These are phyloP conservation scores for Neodidymelliopsis sp. DNA, from an alignment of 2,329 filamentous ascomycete genomes.

Conservation along the genomic window DNA sequence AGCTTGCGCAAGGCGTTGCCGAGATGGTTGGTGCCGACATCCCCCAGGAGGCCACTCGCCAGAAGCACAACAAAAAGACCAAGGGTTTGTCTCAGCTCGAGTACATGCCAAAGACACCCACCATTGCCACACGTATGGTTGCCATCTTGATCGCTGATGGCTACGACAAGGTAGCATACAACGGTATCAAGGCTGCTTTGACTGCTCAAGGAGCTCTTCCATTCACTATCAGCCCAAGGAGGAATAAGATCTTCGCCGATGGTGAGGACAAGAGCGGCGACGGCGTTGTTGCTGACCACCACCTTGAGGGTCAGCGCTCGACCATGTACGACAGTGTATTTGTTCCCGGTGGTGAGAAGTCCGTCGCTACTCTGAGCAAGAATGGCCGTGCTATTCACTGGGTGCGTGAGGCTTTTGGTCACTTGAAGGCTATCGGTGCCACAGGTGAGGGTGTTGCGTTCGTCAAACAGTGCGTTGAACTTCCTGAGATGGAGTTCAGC, in stretches of 20 bases:
- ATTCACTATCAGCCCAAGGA: conserved; percentile 74
- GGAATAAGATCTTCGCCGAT: conserved; percentile 70
- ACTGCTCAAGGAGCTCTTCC: conserved; percentile 70
- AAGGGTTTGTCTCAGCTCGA: conserved; percentile 74
- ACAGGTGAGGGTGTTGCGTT: conserved; percentile 75
- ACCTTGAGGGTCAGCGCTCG: conserved; percentile 79
- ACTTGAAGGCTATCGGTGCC: conserved; percentile 80
- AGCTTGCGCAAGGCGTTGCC: conserved; percentile 72
- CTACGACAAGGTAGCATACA: conserved; percentile 72
- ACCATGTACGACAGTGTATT: conserved; percentile 84
- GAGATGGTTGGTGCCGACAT: conserved; percentile 71
- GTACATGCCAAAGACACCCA: conserved; percentile 67
- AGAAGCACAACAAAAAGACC: conserved; percentile 73
- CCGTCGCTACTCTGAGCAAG: conserved; percentile 68
- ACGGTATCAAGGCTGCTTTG: conserved; percentile 69
- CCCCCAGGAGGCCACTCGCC: conserved; percentile 60
- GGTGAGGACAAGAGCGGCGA: conserved; percentile 62
- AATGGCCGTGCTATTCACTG: conserved; percentile 79
- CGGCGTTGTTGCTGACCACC: conserved; percentile 73
- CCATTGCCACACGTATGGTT: conserved; percentile 74
- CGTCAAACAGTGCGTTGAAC: conserved; percentile 58
- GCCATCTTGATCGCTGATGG: conserved; percentile 81
- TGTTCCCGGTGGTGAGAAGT: conserved; percentile 73
- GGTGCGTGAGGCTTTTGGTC: conserved; percentile 81
- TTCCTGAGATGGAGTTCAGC: conserved; percentile 60